A percentile compares a stretch with the other conserved stretches of the same genome.
Evolutionary conservation across 306 rosid species (phyloP).

Genomic region (Quercus variabilis): DNA sequence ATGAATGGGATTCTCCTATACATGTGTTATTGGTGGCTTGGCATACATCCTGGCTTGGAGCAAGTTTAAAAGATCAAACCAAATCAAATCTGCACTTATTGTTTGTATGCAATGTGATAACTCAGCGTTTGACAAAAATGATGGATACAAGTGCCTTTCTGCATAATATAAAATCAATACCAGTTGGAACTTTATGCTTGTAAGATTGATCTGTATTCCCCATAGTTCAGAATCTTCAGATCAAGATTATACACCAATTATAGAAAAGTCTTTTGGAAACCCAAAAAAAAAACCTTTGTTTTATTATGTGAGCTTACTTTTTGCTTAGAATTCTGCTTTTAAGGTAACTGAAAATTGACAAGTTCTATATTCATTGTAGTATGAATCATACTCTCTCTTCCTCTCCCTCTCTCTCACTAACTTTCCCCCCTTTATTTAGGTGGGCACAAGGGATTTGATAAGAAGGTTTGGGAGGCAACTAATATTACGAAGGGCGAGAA

Average conservation of each 20-base stretch:
- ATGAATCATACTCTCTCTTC: background rate
- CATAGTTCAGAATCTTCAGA: background rate
- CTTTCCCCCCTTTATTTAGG: constrained; percentile 40
- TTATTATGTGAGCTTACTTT: background rate
- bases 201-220: background rate
- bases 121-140: background rate
- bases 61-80: background rate
- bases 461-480: constrained; percentile 76
- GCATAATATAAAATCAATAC: background rate
- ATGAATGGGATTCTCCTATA: background rate
- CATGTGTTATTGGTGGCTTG: background rate
- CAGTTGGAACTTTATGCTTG: background rate
- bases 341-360: background rate
- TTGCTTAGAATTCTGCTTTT: background rate
- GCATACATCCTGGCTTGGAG: background rate
- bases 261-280: background rate
- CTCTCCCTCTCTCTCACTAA: background rate
- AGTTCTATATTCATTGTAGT: background rate
- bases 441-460: constrained; percentile 83
- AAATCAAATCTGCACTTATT: background rate
- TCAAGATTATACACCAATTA: background rate
- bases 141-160: background rate
- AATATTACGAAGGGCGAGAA: constrained; percentile 60
- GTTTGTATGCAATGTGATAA: background rate
- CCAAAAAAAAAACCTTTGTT: background rate